Conservation (phyloP, 768 basidiomycete species). For the Lanmaoa rubissima region DNA sequence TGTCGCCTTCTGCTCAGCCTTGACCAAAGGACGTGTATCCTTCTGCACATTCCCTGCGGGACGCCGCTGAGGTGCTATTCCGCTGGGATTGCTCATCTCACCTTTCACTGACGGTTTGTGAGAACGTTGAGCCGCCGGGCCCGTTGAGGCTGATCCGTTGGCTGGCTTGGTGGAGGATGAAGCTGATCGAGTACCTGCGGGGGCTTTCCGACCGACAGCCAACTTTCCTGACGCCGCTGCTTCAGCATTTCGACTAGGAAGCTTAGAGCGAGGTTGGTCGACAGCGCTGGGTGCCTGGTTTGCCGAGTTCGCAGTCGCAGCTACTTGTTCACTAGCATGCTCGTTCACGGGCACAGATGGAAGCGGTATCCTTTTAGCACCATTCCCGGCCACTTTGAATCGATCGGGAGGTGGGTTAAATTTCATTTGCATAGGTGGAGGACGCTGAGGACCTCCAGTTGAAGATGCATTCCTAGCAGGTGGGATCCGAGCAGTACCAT, state of each 20-base stretch:
- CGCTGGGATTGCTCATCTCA: slow-evolving; percentile 3
- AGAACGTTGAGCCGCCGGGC: slow-evolving; percentile 3
- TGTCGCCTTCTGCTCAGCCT: slow-evolving; percentile 12
- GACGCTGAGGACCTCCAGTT: slow-evolving; percentile 26
- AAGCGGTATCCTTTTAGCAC: slow-evolving; percentile 34
- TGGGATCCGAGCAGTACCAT: slow-evolving; percentile 1
- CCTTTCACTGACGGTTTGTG: slow-evolving; percentile 11
- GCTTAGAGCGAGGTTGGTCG: slow-evolving; percentile 10
- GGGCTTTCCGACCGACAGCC: slow-evolving; percentile 7
- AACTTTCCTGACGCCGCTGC: not conserved
- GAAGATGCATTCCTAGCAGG: slow-evolving; percentile 1
- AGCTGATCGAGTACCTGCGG: slow-evolving; percentile 2
- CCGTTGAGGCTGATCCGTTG: not conserved
- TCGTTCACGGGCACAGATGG: slow-evolving; percentile 13
- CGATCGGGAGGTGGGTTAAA: slow-evolving; percentile 20
- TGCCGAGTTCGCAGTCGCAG: not conserved
- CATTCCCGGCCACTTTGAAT: slow-evolving; percentile 28
- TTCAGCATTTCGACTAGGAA: slow-evolving; percentile 7
- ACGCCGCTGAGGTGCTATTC: slow-evolving; percentile 8
- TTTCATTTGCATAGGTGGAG: slow-evolving; percentile 24
- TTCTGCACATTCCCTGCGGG: slow-evolving; percentile 5
- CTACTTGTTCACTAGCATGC: not conserved
- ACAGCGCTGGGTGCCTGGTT: not conserved
- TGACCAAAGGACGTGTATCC: slow-evolving; percentile 11
- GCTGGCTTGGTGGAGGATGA: slow-evolving; percentile 10